phyloP scores from a whole-genome alignment of 179 eudicot species.

The Beta macrorhiza region DNA sequence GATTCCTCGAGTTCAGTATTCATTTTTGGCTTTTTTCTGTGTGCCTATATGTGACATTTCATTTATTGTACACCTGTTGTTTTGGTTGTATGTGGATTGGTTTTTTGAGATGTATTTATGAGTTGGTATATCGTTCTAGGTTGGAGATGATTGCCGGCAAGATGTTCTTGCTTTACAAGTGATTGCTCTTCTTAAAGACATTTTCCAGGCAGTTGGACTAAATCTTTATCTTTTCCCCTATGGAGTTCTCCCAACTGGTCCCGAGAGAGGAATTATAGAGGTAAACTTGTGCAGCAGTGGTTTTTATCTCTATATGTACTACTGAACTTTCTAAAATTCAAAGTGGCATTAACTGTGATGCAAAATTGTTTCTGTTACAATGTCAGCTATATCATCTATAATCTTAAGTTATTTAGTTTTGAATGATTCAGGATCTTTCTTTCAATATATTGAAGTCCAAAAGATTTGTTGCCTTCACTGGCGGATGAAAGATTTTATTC shows the following conservation, averaged over 20 bases:
- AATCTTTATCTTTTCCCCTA: slow-evolving; percentile 90
- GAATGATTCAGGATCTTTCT: neutral
- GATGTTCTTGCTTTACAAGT: slow-evolving; percentile 99
- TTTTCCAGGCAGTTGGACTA: slow-evolving; percentile 78
- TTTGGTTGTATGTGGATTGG: neutral
- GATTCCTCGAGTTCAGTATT: too few species aligned
- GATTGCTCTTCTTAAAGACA: slow-evolving; percentile 84
- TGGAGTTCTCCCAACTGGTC: slow-evolving; percentile 99
- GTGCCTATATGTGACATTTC: neutral
- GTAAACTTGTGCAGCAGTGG: slow-evolving; percentile 32
- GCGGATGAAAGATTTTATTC: neutral
- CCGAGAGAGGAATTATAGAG: slow-evolving; percentile 94
- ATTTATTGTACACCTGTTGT: neutral
- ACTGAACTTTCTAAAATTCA: neutral
- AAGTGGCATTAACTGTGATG: neutral
- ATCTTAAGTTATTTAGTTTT: neutral
- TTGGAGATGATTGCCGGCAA: slow-evolving; percentile 99
- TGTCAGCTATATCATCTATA: neutral
- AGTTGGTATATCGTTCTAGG: slow-evolving; percentile 40
- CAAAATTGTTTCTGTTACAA: neutral
- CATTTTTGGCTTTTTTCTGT: neutral
- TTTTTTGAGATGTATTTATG: slow-evolving; percentile 10
- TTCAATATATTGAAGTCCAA: neutral
- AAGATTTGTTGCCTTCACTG: neutral
- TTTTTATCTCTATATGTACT: neutral